phyloP scores from a whole-genome alignment of 1,284 basidiomycete species.

The Tylopilus microsporus region DNA sequence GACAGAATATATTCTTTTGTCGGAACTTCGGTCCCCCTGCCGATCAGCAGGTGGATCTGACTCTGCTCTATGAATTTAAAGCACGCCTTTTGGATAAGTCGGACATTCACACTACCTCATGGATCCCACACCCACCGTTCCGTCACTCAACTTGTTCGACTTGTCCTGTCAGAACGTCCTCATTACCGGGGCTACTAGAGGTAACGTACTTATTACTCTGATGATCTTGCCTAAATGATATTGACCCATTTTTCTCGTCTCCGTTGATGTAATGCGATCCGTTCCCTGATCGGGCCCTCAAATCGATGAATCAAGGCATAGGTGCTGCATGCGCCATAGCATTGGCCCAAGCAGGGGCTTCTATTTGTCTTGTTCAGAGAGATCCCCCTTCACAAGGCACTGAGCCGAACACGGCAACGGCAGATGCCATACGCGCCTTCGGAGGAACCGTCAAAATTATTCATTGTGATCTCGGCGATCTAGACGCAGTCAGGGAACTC shows the following conservation, averaged over 20 bases:
- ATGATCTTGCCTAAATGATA: conserved; percentile 17
- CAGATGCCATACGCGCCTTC: conserved; percentile 47
- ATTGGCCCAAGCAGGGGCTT: conserved; percentile 75
- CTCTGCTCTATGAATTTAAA: conserved; percentile 23
- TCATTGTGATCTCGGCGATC: conserved; percentile 72
- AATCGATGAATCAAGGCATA: conserved; percentile 49
- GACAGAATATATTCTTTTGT: conserved; percentile 7
- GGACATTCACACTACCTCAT: conserved; percentile 24
- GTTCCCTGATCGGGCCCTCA: conserved; percentile 11
- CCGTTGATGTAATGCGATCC: conserved; percentile 15
- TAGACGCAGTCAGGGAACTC: conserved; percentile 60
- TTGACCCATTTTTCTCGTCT: conserved; percentile 9
- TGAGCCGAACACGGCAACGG: conserved; percentile 52
- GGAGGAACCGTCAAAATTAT: conserved; percentile 50
- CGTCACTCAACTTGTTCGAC: conserved; percentile 55
- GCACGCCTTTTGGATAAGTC: conserved; percentile 10
- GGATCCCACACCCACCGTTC: conserved; percentile 42
- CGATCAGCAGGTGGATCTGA: conserved; percentile 30
- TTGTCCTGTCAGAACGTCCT: conserved; percentile 58
- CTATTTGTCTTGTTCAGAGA: conserved; percentile 76
- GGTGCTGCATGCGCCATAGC: conserved; percentile 70
- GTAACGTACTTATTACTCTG: conserved; percentile 35
- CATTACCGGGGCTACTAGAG: conserved; percentile 68
- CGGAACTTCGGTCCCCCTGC: conserved; percentile 28
- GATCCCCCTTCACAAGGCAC: conserved; percentile 30